Evolutionary conservation across 768 basidiomycete species (phyloP), one percentile per base, ranked within the genome.

Genomic region (Mrakia gelida): DNA sequence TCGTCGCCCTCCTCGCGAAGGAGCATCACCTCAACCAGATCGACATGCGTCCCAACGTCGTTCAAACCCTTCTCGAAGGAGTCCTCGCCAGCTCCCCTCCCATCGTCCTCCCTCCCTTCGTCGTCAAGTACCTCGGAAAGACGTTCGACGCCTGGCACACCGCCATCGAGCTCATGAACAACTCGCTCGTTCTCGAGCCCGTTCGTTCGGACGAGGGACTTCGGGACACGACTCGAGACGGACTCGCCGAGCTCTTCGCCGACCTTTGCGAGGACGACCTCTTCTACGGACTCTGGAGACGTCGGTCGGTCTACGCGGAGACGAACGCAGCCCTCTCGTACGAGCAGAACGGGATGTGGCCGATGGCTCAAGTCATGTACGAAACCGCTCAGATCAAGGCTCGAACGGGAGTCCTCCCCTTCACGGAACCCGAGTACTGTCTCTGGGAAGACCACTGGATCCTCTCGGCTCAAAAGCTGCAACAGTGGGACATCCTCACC

Each of bases 371-470:
- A 56, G 73, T 81, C 71, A 74, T 83, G 71, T 98, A 99, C 84
- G 97, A 99, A 84, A 86, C 87, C 34, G 97, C 95, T 0, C 95
- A 98, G 85, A 90, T 87, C 80, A 92, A 91, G 84, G 91, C 94
- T 11, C 88, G 94, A 67, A 87, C 89, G 5, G 93, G 94, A 7
- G 86, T 88, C 9, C 89, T 97, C 74, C 90, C 95, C 1, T 98
- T 95, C 86, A 91, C 92, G 18, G 97, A 99, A 84, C 88, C 92
- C 1, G 97, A 99, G 84, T 98, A 95, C 84, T 94, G 92, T 81
- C 86, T 99, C 28, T 99, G 97, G 97, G 97, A 99, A 82, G 97
- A 99, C 83, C 97, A 99, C 84, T 99, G 97, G 96, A 92, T 99
- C 78, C 86, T 95, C 11, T 89, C 95, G 0, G 91, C 94, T 0